Conservation (phyloP, 139 green algal genomes). For the Chlamydomonas urium region DNA sequence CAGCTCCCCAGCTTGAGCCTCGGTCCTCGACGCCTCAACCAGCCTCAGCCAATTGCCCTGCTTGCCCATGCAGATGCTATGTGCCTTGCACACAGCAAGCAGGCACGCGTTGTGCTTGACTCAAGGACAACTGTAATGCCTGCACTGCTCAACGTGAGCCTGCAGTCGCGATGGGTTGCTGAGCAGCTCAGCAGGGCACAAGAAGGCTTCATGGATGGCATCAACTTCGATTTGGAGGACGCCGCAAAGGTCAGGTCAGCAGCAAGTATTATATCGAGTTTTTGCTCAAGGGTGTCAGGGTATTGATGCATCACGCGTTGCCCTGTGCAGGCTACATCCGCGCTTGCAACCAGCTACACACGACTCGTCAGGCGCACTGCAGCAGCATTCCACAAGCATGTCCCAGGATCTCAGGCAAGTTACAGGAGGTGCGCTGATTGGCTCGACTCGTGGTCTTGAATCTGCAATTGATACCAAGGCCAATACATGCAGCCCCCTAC, state of each 20-base stretch:
- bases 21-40: too few relatives aligned
- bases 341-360: conserved; percentile 29
- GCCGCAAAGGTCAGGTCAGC: conserved; percentile 26
- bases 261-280: background rate
- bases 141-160: background rate
- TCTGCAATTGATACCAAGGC: too few relatives aligned
- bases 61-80: background rate
- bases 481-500: too few relatives aligned
- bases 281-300: background rate
- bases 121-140: background rate
- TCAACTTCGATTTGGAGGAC: conserved; percentile 62
- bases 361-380: conserved; percentile 10
- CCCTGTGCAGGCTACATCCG: conserved; percentile 11
- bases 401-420: conserved; percentile 15
- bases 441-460: background rate
- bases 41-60: too few relatives aligned
- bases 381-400: conserved; percentile 4
- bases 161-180: background rate
- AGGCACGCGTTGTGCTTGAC: background rate
- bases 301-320: background rate
- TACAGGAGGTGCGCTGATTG: background rate
- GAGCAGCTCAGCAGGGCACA: background rate
- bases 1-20: background rate
- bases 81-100: background rate
- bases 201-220: conserved; percentile 30